Evolutionary conservation across 73 alveolate genomes (phyloP).

Genomic region (Paramecium pentaurelia): DNA sequence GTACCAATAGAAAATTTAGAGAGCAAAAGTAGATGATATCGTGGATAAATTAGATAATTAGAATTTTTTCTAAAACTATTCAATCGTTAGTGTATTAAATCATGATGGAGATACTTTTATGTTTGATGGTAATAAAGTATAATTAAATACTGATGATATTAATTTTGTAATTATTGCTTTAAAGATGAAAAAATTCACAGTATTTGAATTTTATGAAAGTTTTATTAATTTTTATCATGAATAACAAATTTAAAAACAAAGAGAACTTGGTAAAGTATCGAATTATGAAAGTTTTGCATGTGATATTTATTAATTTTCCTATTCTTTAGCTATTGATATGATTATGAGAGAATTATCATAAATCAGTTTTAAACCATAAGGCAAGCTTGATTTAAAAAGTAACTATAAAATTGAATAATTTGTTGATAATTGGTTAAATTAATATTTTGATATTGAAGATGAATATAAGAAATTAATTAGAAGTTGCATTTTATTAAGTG

Average conservation of each 20-base stretch:
- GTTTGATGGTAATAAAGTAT: neutral
- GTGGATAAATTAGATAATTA: neutral
- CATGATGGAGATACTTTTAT: neutral
- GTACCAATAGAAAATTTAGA: neutral
- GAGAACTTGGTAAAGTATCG: neutral
- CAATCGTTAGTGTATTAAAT: neutral
- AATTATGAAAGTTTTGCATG: neutral
- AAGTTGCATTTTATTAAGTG: neutral
- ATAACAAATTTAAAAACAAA: neutral
- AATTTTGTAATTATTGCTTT: neutral
- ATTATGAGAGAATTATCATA: neutral
- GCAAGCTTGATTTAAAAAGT: neutral
- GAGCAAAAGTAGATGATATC: neutral
- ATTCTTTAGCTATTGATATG: neutral
- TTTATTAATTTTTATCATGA: neutral
- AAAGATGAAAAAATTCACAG: neutral
- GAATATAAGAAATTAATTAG: neutral
- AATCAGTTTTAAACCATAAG: neutral
- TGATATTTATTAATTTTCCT: neutral
- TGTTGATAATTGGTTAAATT: neutral
- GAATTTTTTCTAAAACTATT: neutral
- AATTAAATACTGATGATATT: neutral
- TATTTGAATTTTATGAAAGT: neutral
- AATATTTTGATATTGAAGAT: neutral
- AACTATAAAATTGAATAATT: neutral